Evolutionary conservation across 306 rosid genomes (phyloP).

Genomic region (Lagenaria siceraria): DNA sequence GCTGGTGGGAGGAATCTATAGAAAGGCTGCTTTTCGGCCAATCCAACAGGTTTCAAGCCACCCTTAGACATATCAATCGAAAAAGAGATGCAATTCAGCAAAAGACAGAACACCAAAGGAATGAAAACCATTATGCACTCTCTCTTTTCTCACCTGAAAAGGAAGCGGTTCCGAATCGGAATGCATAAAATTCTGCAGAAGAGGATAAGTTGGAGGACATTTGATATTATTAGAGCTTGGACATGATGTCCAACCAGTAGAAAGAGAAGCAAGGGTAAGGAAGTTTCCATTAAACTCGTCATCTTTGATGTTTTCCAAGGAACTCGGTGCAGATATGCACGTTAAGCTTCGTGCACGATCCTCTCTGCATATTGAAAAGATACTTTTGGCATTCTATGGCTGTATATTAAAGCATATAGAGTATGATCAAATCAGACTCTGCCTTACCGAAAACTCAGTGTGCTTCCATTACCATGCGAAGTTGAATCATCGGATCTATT

Average conservation of each 20-base stretch:
- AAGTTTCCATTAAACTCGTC: neutral
- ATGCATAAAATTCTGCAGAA: neutral
- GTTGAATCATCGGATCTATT: slow-evolving; percentile 24
- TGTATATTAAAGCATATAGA: neutral
- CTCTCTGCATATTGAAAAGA: neutral
- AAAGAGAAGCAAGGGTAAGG: neutral
- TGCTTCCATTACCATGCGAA: neutral
- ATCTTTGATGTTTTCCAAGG: neutral
- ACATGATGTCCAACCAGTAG: neutral
- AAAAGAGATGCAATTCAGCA: neutral
- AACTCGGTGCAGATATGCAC: neutral
- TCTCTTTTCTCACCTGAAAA: neutral
- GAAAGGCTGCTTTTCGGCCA: slow-evolving; percentile 2
- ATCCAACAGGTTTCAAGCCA: neutral
- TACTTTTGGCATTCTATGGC: neutral
- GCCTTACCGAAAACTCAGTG: slow-evolving; percentile 4
- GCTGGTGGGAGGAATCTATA: slow-evolving; percentile 49
- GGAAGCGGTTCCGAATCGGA: neutral
- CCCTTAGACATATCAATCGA: slow-evolving; percentile 19
- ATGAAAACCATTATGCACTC: neutral
- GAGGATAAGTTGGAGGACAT: neutral
- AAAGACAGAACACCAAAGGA: neutral
- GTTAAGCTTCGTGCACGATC: neutral
- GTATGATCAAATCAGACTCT: slow-evolving; percentile 11
- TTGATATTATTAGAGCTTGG: neutral